A percentile compares a stretch with the other conserved stretches of the same genome.
Evolutionary conservation across 2,329 filamentous ascomycete genomes (phyloP).

Genomic region (Hymenoscyphus salicellus): DNA sequence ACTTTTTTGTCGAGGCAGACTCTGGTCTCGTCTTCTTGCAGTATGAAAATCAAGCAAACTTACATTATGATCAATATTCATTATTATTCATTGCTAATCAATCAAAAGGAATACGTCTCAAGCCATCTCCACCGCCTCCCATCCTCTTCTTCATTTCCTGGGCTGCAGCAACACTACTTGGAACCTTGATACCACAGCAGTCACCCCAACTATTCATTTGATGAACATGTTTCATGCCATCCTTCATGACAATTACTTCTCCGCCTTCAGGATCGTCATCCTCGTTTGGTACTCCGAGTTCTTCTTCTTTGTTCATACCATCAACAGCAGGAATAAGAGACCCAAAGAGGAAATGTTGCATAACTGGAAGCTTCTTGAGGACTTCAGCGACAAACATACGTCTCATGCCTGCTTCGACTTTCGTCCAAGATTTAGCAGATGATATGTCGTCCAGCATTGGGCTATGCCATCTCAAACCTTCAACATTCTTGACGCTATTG

Average conservation of each 20-base stretch:
- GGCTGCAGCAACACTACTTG: constrained; percentile 86
- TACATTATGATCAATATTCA: background rate
- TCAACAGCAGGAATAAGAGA: constrained; percentile 75
- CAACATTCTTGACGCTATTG: constrained; percentile 93
- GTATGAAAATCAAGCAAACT: background rate
- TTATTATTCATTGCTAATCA: constrained; percentile 40
- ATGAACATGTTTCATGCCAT: constrained; percentile 68
- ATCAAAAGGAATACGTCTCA: constrained; percentile 80
- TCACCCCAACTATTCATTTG: constrained; percentile 80
- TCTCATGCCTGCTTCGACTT: constrained; percentile 92
- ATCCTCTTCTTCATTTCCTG: constrained; percentile 79
- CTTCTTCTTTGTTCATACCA: constrained; percentile 70
- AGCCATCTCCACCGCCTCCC: constrained; percentile 53
- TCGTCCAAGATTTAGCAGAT: constrained; percentile 81
- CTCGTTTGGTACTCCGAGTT: constrained; percentile 45
- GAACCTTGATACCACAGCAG: constrained; percentile 97
- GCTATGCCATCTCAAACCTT: constrained; percentile 90
- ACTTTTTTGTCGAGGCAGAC: background rate
- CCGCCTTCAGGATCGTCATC: constrained; percentile 53
- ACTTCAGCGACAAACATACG: constrained; percentile 97
- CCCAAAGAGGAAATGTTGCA: constrained; percentile 98
- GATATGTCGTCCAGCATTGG: constrained; percentile 99
- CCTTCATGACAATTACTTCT: constrained; percentile 61
- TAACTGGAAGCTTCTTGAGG: constrained; percentile 87
- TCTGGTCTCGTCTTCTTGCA: background rate